Base-by-base conservation (phyloP, 1,284 basidiomycete genomes). In the Trametes pubescens region DNA sequence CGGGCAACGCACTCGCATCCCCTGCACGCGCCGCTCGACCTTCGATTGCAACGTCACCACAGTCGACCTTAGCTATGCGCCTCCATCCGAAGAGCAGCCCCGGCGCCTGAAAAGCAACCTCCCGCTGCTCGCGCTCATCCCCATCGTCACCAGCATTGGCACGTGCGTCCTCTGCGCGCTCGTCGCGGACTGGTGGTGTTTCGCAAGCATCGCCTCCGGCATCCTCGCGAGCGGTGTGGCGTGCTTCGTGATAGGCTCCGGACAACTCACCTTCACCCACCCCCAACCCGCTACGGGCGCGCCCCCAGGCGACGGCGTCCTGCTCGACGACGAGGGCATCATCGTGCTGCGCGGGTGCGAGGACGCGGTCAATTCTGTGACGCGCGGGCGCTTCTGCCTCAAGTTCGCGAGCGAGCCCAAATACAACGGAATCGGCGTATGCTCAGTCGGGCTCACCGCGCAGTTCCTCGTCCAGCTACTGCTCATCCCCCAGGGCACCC, bases 381-480 rank as follows among this genome's bases (percentile, higher is more conserved):
- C 68, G 26, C 65, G 59, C 21, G 65, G 68, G 14, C 56, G 65
- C 29, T 69, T 67, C 61, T 35, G 44, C 22, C 64, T 69, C 10
- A 29, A 49, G 38, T 65, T 56, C 51, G 57, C 13, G 4, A 56
- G 66, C 26, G 51, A 61, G 49, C 67, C 67, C 49, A 32, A 26
- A 37, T 65, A 62, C 62, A 34, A 35, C 21, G 21, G 48, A 32
- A 65, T 68, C 59, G 68, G 68, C 16, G 49, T 55, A 22, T 54
- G 57, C 37, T 67, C 68, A 21, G 58, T 69, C 16, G 57, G 65
- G 13, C 64, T 69, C 43, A 69, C 65, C 5, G 24, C 59, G 22
- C 68, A 69, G 54, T 69, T 69, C 64, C 65, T 69, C 37, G 59
- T 56, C 2, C 68, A 67, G 37, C 61, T 69, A 6, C 61, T 69